Evolutionary conservation across 257 asterid species (phyloP), one percentile per base, ranked within the genome.

Genomic region (Solanum bukasovii): DNA sequence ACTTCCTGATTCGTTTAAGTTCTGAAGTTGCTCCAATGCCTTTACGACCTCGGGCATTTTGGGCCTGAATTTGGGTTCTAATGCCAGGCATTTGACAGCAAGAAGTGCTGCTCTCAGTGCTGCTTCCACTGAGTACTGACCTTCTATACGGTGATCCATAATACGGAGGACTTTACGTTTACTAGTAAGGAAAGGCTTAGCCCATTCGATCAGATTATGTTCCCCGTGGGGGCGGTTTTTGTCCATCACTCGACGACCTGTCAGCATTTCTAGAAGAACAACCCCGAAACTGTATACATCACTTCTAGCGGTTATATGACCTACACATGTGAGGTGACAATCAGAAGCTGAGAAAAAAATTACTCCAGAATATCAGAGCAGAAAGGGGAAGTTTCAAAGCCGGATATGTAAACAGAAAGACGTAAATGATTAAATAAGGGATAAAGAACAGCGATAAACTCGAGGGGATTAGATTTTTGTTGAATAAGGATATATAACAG

Each of bases 271-370:
- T 1, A 92, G 90, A 31, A 92, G 94, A 70, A 92, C 94, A 16
- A 92, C 94, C 68, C 94, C 94, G 1, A 90, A 92, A 89, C 94
- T 90, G 72, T 90, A 92, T 42, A 92, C 87, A 8, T 92, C 94
- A 73, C 94, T 92, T 70, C 89, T 89, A n/a, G 92, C 31, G 25
- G 94, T 90, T 87, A 92, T 77, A 68, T 90, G 94, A 18, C 94
- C 94, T 92, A 84, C 90, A 87, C 42, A 46, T 7, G 85, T 29
- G 85, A 49, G 12, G 67, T 29, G 63, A 81, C 29, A 29, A 63
- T 89, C 68, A 89, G 71, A 82, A 85, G 5, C 16, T 33, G 29
- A 52, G 9, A 7, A 33, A 78, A 46, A 0, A 1, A 27, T 27
- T 27, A n/a, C 61, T 34, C 42, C 52, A 1, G 27, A 9, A 73